Percentiles rank a stretch among this genome's conserved stretches.
phyloP scores from a whole-genome alignment of 1,284 basidiomycete species.

The Tetrapyrgos nigripes region DNA sequence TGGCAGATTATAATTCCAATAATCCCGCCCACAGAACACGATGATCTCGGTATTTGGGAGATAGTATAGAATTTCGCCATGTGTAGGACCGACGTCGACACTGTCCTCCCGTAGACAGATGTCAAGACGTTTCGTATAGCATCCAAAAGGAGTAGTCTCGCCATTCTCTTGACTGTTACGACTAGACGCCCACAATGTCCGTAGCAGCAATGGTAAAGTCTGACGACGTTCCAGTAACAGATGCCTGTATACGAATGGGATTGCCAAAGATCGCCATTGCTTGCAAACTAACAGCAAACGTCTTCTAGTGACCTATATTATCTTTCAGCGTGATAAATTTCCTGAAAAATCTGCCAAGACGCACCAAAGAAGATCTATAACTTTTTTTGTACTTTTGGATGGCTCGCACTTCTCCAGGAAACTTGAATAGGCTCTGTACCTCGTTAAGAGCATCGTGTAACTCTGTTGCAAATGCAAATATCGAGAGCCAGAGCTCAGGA shows the following conservation, averaged over 20 bases:
- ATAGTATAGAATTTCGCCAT: conserved; percentile 27
- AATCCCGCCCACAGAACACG: conserved; percentile 20
- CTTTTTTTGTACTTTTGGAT: not conserved
- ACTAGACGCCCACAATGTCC: conserved; percentile 23
- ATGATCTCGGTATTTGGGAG: conserved; percentile 36
- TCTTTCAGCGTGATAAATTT: not conserved
- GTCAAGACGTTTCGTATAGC: conserved; percentile 40
- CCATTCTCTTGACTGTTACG: conserved; percentile 10
- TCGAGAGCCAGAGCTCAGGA: conserved; percentile 41
- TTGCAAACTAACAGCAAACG: conserved; percentile 45
- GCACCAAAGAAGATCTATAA: not conserved
- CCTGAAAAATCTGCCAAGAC: not conserved
- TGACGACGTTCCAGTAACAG: conserved; percentile 31
- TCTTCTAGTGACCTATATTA: conserved; percentile 36
- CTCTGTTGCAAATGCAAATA: conserved; percentile 38
- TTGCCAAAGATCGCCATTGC: conserved; percentile 41
- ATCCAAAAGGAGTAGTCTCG: conserved; percentile 27
- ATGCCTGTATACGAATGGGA: conserved; percentile 37
- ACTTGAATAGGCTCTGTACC: conserved; percentile 21
- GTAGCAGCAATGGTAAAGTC: conserved; percentile 29
- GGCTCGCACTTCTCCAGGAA: conserved; percentile 19
- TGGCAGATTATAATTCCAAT: not conserved
- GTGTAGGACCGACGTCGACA: not conserved
- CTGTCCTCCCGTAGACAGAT: conserved; percentile 34
- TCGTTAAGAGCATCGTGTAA: conserved; percentile 33